Evolutionary conservation across 176 grass and related monocot species (phyloP).

Genomic region (Poa pratensis): DNA sequence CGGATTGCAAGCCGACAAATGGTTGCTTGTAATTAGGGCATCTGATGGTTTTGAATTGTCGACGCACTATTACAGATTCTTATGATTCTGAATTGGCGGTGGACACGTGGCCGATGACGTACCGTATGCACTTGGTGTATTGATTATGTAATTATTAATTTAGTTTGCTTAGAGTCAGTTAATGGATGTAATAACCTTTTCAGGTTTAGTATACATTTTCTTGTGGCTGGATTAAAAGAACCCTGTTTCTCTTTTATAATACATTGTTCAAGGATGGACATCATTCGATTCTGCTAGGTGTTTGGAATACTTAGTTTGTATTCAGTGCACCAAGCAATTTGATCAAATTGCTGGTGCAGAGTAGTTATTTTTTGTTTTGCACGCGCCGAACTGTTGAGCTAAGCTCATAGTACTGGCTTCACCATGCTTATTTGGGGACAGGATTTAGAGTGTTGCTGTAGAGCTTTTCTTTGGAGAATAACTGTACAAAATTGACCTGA

Average conservation of each 20-base stretch:
- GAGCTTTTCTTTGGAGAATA: background rate
- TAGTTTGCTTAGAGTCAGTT: background rate
- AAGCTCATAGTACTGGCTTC: slow-evolving; percentile 20
- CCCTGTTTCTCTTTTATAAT: background rate
- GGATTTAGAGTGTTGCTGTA: background rate
- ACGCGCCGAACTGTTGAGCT: background rate
- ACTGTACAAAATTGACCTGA: background rate
- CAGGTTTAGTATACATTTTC: background rate
- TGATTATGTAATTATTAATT: background rate
- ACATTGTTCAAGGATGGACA: background rate
- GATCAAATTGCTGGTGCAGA: background rate
- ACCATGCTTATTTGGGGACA: background rate
- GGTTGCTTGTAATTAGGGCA: slow-evolving; percentile 14
- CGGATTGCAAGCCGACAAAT: slow-evolving; percentile 1
- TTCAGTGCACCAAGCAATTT: background rate
- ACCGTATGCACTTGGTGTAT: background rate
- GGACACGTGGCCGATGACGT: background rate
- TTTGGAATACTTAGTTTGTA: slow-evolving; percentile 18
- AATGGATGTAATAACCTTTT: background rate
- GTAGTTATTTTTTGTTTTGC: background rate
- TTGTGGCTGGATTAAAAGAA: background rate
- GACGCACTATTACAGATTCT: background rate
- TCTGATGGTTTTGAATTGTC: background rate
- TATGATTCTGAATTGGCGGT: background rate
- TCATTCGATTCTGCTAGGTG: slow-evolving; percentile 11